Base-by-base conservation (phyloP, 176 grass and related monocot species). In the Carex pumila region DNA sequence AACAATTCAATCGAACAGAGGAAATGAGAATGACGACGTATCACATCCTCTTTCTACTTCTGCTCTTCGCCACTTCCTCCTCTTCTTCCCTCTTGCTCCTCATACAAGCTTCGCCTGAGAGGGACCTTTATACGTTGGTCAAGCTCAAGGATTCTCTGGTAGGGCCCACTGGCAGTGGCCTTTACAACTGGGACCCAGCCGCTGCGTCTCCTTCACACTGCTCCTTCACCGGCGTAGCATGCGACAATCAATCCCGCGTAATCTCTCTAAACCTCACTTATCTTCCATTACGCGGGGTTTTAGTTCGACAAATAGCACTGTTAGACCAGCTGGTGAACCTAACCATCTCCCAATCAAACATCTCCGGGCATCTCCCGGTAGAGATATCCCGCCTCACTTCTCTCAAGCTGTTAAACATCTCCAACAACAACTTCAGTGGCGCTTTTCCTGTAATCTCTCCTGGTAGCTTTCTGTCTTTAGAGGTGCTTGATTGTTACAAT, bases 331-430 rank as follows among this genome's bases (percentile, higher is more conserved):
- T 98, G n/a, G 19, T 86, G 67, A 93, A 87, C 82, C 84, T 98
- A 82, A 94, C 92, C 62, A 39, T 98, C 86, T 86, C 95, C 41
- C 73, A 76, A 0, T 84, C 87, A 82, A 66, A 63, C 9, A 55
- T 98, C 25, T 47, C 55, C 0, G 90, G 92, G 30, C 80, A 0
- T 71, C 2, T 98, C 79, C 92, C 95, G 0, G 1, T 41, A 0
- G 17, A 50, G 1, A 43, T 94, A 29, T 57, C 87, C 2, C 0
- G 72, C 7, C 89, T 98, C 0, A 84, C 89, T 0, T 9, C 1
- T 6, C 95, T 98, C 7, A 89, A 88, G 45, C 58, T 87, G 59
- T 89, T 98, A 79, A 98, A 94, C 91, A 84, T 98, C 68, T 91
- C 91, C 81, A 91, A 93, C 84, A 98, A 98, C 89, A 91, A 92